Evolutionary conservation across 2,329 filamentous ascomycete genomes (phyloP).

Genomic region (Lomentospora prolificans): DNA sequence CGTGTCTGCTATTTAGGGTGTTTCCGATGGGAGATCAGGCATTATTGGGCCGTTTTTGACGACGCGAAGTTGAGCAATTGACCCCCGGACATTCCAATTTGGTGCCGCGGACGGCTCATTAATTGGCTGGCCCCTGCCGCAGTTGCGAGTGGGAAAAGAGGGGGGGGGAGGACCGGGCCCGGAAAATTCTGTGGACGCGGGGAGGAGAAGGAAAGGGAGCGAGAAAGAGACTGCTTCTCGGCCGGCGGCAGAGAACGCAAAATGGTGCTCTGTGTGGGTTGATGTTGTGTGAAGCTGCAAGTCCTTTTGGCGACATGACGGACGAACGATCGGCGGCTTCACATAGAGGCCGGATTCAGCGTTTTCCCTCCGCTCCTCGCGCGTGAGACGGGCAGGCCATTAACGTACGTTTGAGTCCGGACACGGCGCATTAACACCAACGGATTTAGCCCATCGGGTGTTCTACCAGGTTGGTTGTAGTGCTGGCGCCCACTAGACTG

Average conservation of each 20-base stretch:
- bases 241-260: no score
- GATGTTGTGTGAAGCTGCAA: neutral
- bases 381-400: neutral
- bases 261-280: no score
- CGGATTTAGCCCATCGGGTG: no score
- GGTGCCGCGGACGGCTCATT: slow-evolving; percentile 1
- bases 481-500: no score
- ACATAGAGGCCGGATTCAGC: neutral
- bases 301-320: neutral
- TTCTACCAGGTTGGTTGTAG: no score
- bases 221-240: no score
- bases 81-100: neutral
- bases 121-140: neutral
- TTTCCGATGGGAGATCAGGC: no score
- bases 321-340: neutral
- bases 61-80: neutral
- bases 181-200: neutral
- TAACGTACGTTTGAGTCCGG: neutral
- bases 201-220: neutral
- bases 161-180: neutral
- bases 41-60: neutral
- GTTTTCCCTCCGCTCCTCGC: neutral
- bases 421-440: neutral
- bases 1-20: no score
- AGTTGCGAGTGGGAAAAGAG: neutral